phyloP scores from a whole-genome alignment of 352 stramenopile genomes.

The Plasmopara halstedii region DNA sequence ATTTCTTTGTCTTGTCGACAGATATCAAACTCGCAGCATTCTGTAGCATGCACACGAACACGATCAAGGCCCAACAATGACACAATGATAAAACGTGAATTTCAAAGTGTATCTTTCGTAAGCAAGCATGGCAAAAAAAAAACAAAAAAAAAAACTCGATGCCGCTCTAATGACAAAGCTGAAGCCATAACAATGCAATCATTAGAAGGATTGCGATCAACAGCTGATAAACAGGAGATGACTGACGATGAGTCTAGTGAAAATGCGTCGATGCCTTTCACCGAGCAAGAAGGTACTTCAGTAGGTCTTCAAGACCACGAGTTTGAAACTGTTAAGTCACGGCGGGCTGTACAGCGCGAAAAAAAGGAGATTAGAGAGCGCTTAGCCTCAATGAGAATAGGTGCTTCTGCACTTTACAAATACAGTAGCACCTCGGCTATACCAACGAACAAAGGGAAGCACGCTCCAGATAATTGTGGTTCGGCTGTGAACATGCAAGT shows the following conservation, averaged over 20 bases:
- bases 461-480: constrained; percentile 8
- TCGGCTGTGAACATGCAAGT: not conserved
- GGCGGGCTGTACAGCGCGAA: constrained; percentile 14
- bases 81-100: constrained; percentile 1
- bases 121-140: constrained; percentile 1
- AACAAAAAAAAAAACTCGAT: constrained; percentile 1
- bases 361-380: constrained; percentile 20
- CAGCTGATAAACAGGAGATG: constrained; percentile 1
- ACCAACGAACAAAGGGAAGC: constrained; percentile 15
- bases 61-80: not conserved
- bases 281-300: constrained; percentile 4
- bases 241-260: constrained; percentile 5
- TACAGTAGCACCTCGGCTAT: constrained; percentile 2
- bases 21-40: not conserved
- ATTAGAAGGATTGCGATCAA: constrained; percentile 2
- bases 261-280: constrained; percentile 2
- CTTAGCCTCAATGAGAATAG: constrained; percentile 6
- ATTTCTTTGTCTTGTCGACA: not conserved
- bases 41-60: not conserved
- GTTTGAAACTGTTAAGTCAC: constrained; percentile 26
- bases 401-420: constrained; percentile 1
- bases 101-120: not conserved
- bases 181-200: not conserved
- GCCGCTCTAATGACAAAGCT: not conserved
- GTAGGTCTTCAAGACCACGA: constrained; percentile 2